phyloP scores from a whole-genome alignment of 2,329 filamentous ascomycete genomes.

The Ceratocystis eucalypticola region DNA sequence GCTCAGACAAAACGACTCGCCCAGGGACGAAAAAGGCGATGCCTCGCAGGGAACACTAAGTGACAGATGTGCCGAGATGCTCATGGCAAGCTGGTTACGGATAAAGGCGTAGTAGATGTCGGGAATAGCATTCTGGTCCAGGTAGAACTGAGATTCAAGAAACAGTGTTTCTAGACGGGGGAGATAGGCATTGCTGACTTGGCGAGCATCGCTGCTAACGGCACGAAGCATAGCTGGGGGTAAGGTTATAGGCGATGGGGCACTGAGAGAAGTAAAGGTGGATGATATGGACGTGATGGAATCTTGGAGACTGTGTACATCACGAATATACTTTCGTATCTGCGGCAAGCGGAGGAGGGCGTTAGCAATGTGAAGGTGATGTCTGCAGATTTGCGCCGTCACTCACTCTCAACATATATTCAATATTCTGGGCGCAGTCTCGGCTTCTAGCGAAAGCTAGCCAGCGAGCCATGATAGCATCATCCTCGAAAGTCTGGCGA shows the following conservation, averaged over 20 bases:
- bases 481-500: slow-evolving; percentile 1
- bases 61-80: slow-evolving; percentile 33
- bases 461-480: slow-evolving; percentile 5
- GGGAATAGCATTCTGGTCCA: slow-evolving; percentile 32
- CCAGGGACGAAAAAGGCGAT: slow-evolving; percentile 39
- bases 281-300: slow-evolving; percentile 30
- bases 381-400: not conserved
- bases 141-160: slow-evolving; percentile 30
- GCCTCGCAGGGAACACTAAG: slow-evolving; percentile 25
- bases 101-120: slow-evolving; percentile 42
- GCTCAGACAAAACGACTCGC: slow-evolving; percentile 45
- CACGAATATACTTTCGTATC: slow-evolving; percentile 33
- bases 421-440: slow-evolving; percentile 37
- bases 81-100: slow-evolving; percentile 36
- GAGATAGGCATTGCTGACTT: slow-evolving; percentile 32
- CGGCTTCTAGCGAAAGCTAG: slow-evolving; percentile 36
- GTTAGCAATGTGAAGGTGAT: not conserved
- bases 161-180: slow-evolving; percentile 36
- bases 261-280: slow-evolving; percentile 33
- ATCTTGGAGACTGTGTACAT: slow-evolving; percentile 33
- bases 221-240: slow-evolving; percentile 29
- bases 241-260: slow-evolving; percentile 31
- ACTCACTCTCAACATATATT: slow-evolving; percentile 37
- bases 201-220: slow-evolving; percentile 35
- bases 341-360: slow-evolving; percentile 1